Conservation (phyloP, 179 eudicot species). For the Pouteria campechiana region DNA sequence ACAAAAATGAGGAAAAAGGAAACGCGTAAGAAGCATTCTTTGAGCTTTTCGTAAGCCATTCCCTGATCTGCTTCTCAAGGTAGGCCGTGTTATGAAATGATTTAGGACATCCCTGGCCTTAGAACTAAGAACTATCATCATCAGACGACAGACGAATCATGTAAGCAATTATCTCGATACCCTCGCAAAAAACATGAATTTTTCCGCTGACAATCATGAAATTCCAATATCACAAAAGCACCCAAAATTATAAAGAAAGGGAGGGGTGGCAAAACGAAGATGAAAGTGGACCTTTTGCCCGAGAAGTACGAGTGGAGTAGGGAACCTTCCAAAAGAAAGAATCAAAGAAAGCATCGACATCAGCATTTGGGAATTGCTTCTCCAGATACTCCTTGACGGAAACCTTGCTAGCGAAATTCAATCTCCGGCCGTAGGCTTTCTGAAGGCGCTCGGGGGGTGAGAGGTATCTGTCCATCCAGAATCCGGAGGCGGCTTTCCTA, state of each 20-base stretch:
- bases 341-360: slow-evolving; percentile 48
- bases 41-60: too few relatives aligned
- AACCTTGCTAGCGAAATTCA: slow-evolving; percentile 47
- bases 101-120: not conserved
- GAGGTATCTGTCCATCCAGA: slow-evolving; percentile 60
- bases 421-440: slow-evolving; percentile 13
- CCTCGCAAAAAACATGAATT: not conserved
- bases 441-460: slow-evolving; percentile 42
- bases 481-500: slow-evolving; percentile 33
- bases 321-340: slow-evolving; percentile 80
- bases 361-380: slow-evolving; percentile 34
- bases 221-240: not conserved
- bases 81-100: too few relatives aligned
- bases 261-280: not conserved
- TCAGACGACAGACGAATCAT: not conserved
- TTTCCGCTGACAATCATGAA: not conserved
- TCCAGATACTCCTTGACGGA: slow-evolving; percentile 35
- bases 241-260: not conserved
- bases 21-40: too few relatives aligned
- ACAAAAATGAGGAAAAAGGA: too few relatives aligned
- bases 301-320: slow-evolving; percentile 20
- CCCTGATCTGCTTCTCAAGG: too few relatives aligned
- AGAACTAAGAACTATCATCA: slow-evolving; percentile 1
- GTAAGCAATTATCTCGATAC: not conserved
- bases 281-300: slow-evolving; percentile 33